Evolutionary conservation across 169 alveolate species (phyloP), one percentile per base, ranked within the genome.

Genomic region (Plasmodium fragile): DNA sequence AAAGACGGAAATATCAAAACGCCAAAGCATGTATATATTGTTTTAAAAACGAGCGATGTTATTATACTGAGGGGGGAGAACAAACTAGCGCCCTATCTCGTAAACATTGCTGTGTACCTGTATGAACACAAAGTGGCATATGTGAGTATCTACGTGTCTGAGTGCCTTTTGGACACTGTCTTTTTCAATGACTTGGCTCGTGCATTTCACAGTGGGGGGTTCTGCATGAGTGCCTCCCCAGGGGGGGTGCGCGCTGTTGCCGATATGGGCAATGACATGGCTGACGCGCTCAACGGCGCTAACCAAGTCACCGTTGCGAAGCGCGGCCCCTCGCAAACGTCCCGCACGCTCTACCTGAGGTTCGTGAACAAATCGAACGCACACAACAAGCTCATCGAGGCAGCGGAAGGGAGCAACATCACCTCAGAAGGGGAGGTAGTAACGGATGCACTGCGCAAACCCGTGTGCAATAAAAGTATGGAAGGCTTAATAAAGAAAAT

Each of bases 21-120:
- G 78, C 93, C 93, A 49, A 84, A 84, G 43, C 93, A 84, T 55
- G 34, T 84, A 16, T 84, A 84, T 34, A 84, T 84, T 52, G 79
- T 84, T 8, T 52, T 84, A n/a, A 84, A 84, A 84, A 65, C 45
- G 18, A 84, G 39, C 30, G 93, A 84, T 52, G 43, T 84, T 49
- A 36, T 84, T 49, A 84, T 84, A n/a, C 43, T 84, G 16, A 32
- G 28, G 16, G 32, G 69, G 16, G 69, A 77, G 25, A 75, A 18
- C 3, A 84, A 84, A 84, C 52, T 84, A 34, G 13, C 80, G 28
- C 41, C 78, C 28, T 75, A 84, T 69, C 36, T 84, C 8, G 30
- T 84, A 16, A 77, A 73, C 53, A 84, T 84, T 49, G 22, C 78
- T 30, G 75, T 73, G 25, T 84, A 39, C 28, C 45, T 84, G 30